Conservation (phyloP, 352 stramenopile species). For the Pythium vanterpoolii region DNA sequence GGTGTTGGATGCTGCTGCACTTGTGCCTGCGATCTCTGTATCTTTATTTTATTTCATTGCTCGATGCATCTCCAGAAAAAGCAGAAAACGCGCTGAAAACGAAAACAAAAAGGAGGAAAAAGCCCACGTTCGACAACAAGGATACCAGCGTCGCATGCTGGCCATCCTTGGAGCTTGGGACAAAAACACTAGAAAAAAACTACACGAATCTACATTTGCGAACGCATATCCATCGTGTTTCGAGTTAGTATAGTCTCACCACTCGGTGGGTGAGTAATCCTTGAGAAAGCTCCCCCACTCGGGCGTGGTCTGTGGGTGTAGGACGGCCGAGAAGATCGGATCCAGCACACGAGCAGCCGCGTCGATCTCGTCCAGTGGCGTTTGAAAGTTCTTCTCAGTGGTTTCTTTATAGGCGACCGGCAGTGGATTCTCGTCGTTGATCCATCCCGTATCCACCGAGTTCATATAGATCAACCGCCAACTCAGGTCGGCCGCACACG, state of each 20-base stretch:
- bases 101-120: conserved; percentile 33
- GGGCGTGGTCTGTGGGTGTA: conserved; percentile 18
- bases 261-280: conserved; percentile 86
- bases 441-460: conserved; percentile 96
- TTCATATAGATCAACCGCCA: conserved; percentile 96
- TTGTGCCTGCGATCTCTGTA: conserved; percentile 3
- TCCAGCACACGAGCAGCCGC: conserved; percentile 93
- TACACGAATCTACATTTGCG: conserved; percentile 14
- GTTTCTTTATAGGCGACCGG: conserved; percentile 88
- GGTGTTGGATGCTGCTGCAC: background rate
- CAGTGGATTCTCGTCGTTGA: conserved; percentile 97
- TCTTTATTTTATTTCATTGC: conserved; percentile 20
- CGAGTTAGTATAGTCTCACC: too few species aligned
- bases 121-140: conserved; percentile 6
- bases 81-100: conserved; percentile 27
- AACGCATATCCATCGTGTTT: conserved; percentile 13
- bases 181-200: conserved; percentile 20
- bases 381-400: conserved; percentile 91
- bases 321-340: conserved; percentile 86
- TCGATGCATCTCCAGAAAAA: conserved; percentile 23
- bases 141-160: too few species aligned
- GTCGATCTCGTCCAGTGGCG: conserved; percentile 97
- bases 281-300: conserved; percentile 83
- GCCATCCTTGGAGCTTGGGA: background rate
- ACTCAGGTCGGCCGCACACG: conserved; percentile 91